Percentiles rank a stretch among this genome's conserved stretches.
These are phyloP conservation scores for Brasilioporus rufonigricans DNA, from an alignment of 768 basidiomycete species.

Conservation along the genomic window DNA sequence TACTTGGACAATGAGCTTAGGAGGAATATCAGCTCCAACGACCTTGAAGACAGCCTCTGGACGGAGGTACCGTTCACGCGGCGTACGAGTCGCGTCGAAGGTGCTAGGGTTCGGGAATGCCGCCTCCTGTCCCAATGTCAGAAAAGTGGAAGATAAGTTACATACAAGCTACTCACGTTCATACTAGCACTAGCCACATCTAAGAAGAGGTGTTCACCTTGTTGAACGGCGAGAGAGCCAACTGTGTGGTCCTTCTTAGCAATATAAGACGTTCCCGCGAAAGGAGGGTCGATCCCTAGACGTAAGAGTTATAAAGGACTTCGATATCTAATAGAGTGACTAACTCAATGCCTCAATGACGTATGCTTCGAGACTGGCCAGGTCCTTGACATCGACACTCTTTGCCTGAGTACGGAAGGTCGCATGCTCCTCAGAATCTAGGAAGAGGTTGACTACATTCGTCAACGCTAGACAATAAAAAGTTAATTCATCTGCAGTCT, in stretches of 20 bases:
- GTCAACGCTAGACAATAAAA: slow-evolving; percentile 46
- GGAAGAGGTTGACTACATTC: slow-evolving; percentile 62
- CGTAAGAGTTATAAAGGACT: slow-evolving; percentile 1
- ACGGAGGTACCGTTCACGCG: slow-evolving; percentile 45
- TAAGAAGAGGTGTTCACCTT: slow-evolving; percentile 59
- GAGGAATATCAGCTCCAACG: slow-evolving; percentile 51
- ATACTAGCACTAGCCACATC: slow-evolving; percentile 55
- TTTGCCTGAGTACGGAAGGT: slow-evolving; percentile 36
- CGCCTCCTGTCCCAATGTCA: slow-evolving; percentile 37
- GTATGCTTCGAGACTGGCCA: slow-evolving; percentile 49
- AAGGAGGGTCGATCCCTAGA: slow-evolving; percentile 68
- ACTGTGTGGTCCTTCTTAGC: slow-evolving; percentile 46
- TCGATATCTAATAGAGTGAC: slow-evolving; percentile 25
- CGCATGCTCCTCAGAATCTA: slow-evolving; percentile 47
- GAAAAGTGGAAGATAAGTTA: background rate
- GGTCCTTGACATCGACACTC: slow-evolving; percentile 33
- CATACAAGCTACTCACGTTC: slow-evolving; percentile 45
- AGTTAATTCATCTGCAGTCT: background rate
- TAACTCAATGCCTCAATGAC: slow-evolving; percentile 68
- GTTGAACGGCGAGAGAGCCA: slow-evolving; percentile 40
- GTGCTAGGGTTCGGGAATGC: slow-evolving; percentile 48
- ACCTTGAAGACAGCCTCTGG: slow-evolving; percentile 49
- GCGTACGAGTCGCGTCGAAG: slow-evolving; percentile 44
- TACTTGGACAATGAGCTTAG: slow-evolving; percentile 59
- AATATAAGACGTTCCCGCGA: slow-evolving; percentile 65